Evolutionary conservation across 2,329 filamentous ascomycete species (phyloP), one percentile per base, ranked within the genome.

Genomic region (Exophiala viscosa): DNA sequence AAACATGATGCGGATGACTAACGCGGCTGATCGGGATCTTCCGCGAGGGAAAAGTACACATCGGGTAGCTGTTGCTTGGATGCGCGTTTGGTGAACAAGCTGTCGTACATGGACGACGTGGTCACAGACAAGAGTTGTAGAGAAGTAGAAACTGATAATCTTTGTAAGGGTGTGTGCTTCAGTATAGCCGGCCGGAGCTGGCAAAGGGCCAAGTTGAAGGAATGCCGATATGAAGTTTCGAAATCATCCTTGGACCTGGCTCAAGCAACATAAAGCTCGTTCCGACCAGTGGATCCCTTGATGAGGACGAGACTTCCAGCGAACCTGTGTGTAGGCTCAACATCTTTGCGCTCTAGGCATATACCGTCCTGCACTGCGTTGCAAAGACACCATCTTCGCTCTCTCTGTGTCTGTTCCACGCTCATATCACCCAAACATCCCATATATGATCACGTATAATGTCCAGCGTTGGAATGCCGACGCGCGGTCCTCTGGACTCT

Each of bases 11-110:
- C 76, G 80, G 80, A 79, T 78, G 77, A 84, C 79, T 87, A 70
- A 86, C 81, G 75, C 79, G 81, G 78, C 76, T 81, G 82, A 80
- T 81, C 80, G 67, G 72, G 77, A 77, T 74, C 69, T 63, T 69
- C 66, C 48, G 48, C 43, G 60, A 50, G 44, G 44, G 33, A 48
- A 69, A 73, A 75, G 77, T 72, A 67, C 68, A 74, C 71, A 72
- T 75, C 73, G 41, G 53, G 54, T 77, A 76, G 78, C 71, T 69
- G 69, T 52, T 78, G 73, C 76, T 77, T 68, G 71, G 76, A 76
- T 73, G 74, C 68, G 70, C 76, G 75, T 75, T 72, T 70, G 67
- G 66, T 70, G 66, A 70, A 69, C 67, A 64, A 69, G 66, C 66
- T 66, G 65, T 57, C 50, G 50, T 55, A 20, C 47, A 44, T 45